Conservation (phyloP, 2,329 filamentous ascomycete species). For the Leptographium radiaticola region DNA sequence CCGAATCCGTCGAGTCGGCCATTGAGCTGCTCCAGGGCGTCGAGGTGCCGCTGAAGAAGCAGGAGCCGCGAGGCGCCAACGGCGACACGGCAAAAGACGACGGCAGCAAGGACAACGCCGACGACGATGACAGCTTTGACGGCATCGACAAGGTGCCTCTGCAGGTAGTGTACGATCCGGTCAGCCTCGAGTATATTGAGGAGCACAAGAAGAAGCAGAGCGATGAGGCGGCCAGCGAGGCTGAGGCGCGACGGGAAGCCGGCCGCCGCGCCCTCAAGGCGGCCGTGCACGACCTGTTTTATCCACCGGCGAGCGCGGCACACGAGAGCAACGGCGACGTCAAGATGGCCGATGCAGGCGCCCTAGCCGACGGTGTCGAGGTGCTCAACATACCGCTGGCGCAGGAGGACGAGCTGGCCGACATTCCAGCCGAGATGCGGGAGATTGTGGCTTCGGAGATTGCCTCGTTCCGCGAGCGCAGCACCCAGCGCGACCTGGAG, state of each 20-base stretch:
- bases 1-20: constrained; percentile 73
- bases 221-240: constrained; percentile 49
- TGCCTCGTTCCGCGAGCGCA: constrained; percentile 82
- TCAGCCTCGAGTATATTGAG: constrained; percentile 73
- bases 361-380: constrained; percentile 52
- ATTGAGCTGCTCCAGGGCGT: constrained; percentile 75
- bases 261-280: constrained; percentile 55
- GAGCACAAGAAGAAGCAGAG: constrained; percentile 57
- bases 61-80: constrained; percentile 35
- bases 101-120: constrained; percentile 14
- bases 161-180: constrained; percentile 66
- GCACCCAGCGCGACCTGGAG: constrained; percentile 77
- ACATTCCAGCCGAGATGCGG: constrained; percentile 92
- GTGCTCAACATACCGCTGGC: constrained; percentile 81
- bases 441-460: constrained; percentile 93
- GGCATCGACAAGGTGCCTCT: constrained; percentile 58
- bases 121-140: constrained; percentile 32
- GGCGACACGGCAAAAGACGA: constrained; percentile 12
- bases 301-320: constrained; percentile 41
- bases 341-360: constrained; percentile 50
- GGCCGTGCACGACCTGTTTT: constrained; percentile 58
- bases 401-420: constrained; percentile 83
- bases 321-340: constrained; percentile 54
- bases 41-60: constrained; percentile 67
- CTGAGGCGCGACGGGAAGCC: constrained; percentile 55